Percentiles rank a stretch among this genome's conserved stretches.
Conservation (phyloP, 352 stramenopile species). For the Phytophthora ramorum region DNA sequence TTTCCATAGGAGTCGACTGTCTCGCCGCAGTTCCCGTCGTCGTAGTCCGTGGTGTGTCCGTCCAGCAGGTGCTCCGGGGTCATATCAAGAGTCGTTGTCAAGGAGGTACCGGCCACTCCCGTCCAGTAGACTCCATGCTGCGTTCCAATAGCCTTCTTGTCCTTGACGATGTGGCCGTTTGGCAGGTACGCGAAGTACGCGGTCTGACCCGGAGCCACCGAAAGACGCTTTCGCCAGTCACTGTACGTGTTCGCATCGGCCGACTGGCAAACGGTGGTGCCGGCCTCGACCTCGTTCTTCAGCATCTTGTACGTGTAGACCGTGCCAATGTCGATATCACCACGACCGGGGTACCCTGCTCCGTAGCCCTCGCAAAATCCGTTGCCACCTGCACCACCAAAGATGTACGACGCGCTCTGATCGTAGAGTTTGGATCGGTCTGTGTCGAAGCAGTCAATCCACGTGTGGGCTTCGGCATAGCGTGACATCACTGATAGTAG, state of each 20-base stretch:
- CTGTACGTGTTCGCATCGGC: conserved; percentile 58
- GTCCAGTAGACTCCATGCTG: conserved; percentile 66
- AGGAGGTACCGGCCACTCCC: conserved; percentile 34
- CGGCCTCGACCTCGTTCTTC: conserved; percentile 55
- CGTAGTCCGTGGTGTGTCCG: conserved; percentile 53
- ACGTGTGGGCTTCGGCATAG: conserved; percentile 55
- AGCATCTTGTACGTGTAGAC: conserved; percentile 68
- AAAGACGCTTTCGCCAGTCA: conserved; percentile 55
- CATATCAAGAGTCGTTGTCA: conserved; percentile 60
- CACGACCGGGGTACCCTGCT: conserved; percentile 56
- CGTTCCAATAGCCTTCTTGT: conserved; percentile 61
- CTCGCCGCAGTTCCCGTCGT: conserved; percentile 72
- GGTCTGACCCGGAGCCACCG: conserved; percentile 33
- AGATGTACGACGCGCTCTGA: conserved; percentile 65
- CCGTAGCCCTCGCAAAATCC: conserved; percentile 66
- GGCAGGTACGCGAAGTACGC: conserved; percentile 59
- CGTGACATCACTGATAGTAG: conserved; percentile 23
- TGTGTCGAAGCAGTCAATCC: conserved; percentile 73
- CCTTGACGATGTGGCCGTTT: conserved; percentile 61
- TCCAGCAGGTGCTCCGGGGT: conserved; percentile 53
- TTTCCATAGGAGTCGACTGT: conserved; percentile 51
- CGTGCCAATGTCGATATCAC: conserved; percentile 48
- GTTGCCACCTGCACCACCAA: conserved; percentile 55
- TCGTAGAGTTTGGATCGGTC: conserved; percentile 70
- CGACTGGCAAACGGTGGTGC: conserved; percentile 45